These are phyloP conservation scores for Pelargonium cotyledonis DNA, from an alignment of 441 rosid genomes.

Conservation along the genomic window DNA sequence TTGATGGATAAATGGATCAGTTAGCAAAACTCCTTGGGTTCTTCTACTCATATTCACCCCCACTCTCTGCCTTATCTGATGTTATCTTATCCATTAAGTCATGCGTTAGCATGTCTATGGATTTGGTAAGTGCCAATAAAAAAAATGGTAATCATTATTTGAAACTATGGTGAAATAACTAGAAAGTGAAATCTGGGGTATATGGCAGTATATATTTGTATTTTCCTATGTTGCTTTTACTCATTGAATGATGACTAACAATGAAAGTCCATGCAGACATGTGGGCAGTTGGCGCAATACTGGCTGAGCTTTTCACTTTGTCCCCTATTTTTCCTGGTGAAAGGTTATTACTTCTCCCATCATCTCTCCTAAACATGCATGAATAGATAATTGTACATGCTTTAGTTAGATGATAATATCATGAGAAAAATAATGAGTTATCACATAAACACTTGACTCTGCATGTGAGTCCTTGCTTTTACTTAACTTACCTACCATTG, in stretches of 20 bases:
- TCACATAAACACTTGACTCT: neutral
- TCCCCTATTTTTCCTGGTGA: conserved; percentile 72
- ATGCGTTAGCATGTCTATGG: too few species aligned
- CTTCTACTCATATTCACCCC: too few species aligned
- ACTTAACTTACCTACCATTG: neutral
- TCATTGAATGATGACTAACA: conserved; percentile 19
- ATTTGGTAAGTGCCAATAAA: too few species aligned
- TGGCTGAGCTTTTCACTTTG: conserved; percentile 62
- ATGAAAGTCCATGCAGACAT: conserved; percentile 38
- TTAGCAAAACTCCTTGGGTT: too few species aligned
- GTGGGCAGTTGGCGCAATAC: conserved; percentile 80
- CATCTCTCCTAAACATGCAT: neutral
- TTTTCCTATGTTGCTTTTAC: neutral
- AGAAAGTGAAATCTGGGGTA: neutral
- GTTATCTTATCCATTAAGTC: too few species aligned
- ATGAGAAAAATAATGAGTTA: neutral
- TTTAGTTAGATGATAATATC: neutral
- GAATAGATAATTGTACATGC: conserved; percentile 2
- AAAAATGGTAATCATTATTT: neutral
- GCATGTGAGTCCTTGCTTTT: neutral
- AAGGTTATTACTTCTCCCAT: conserved; percentile 35
- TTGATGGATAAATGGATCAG: too few species aligned
- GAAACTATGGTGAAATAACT: neutral
- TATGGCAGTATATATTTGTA: neutral
- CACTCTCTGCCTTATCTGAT: too few species aligned